phyloP scores from a whole-genome alignment of 345 rosid species.

The Cardamine resedifolia region DNA sequence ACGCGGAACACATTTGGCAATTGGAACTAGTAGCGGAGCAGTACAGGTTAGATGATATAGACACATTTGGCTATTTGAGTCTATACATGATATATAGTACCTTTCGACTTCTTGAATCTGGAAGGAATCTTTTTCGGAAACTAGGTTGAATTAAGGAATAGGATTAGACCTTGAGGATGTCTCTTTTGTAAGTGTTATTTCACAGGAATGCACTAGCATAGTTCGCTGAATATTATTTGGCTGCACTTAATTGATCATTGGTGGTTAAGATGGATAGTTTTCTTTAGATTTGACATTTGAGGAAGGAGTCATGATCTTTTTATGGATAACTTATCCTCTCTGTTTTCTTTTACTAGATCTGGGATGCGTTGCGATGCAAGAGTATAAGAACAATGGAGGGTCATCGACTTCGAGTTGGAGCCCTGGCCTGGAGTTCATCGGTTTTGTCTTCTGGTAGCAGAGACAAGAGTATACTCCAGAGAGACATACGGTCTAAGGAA shows the following conservation, averaged over 20 bases:
- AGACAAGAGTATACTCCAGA: conserved; percentile 88
- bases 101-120: neutral
- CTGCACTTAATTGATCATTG: neutral
- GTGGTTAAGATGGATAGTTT: neutral
- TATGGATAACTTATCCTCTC: neutral
- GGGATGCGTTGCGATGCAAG: conserved; percentile 88
- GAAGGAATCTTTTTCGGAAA: neutral
- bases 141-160: neutral
- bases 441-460: conserved; percentile 93
- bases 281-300: neutral
- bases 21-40: conserved; percentile 89
- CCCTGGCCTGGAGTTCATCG: conserved; percentile 92
- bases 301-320: neutral
- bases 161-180: neutral
- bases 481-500: conserved; percentile 78
- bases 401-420: conserved; percentile 89
- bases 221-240: neutral
- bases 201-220: neutral
- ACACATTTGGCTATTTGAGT: neutral
- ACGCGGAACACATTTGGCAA: conserved; percentile 81
- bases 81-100: neutral
- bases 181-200: neutral
- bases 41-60: conserved; percentile 59
- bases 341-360: conserved; percentile 49
- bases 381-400: conserved; percentile 95